These are phyloP conservation scores for Blastobotrys aristatus DNA, from an alignment of 1,139 yeast species.

Conservation along the genomic window DNA sequence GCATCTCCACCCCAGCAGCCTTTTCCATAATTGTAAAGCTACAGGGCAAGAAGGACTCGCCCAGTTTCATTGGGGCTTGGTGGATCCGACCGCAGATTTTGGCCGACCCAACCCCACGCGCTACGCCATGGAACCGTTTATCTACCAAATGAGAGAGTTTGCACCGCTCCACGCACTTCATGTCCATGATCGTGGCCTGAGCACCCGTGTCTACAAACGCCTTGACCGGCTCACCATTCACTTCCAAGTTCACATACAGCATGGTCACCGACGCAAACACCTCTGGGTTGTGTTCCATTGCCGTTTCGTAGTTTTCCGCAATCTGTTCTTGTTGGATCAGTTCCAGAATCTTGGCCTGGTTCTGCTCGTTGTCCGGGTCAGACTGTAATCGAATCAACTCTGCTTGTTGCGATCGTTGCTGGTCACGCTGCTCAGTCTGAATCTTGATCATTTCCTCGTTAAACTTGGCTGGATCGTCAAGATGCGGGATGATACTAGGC, in stretches of 20 bases:
- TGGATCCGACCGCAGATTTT: slow-evolving; percentile 80
- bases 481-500: slow-evolving; percentile 36
- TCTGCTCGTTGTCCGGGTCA: slow-evolving; percentile 72
- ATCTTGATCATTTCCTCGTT: slow-evolving; percentile 41
- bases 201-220: slow-evolving; percentile 98
- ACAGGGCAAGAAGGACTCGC: slow-evolving; percentile 63
- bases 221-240: slow-evolving; percentile 74
- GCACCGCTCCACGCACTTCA: slow-evolving; percentile 67
- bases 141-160: slow-evolving; percentile 76
- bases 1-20: slow-evolving; percentile 43
- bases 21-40: slow-evolving; percentile 71
- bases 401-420: slow-evolving; percentile 36
- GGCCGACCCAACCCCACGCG: slow-evolving; percentile 85
- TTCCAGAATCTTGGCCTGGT: slow-evolving; percentile 63
- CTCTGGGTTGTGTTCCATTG: slow-evolving; percentile 87
- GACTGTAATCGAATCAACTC: slow-evolving; percentile 50
- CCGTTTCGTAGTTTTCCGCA: slow-evolving; percentile 71
- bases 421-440: slow-evolving; percentile 31
- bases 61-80: slow-evolving; percentile 80
- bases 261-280: slow-evolving; percentile 75
- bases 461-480: slow-evolving; percentile 53
- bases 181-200: slow-evolving; percentile 77
- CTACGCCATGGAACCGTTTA: slow-evolving; percentile 72
- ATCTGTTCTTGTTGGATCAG: slow-evolving; percentile 67
- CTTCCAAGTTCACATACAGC: slow-evolving; percentile 72